Conservation (phyloP, 495 filamentous ascomycete species). For the Lophiostoma macrostomum region DNA sequence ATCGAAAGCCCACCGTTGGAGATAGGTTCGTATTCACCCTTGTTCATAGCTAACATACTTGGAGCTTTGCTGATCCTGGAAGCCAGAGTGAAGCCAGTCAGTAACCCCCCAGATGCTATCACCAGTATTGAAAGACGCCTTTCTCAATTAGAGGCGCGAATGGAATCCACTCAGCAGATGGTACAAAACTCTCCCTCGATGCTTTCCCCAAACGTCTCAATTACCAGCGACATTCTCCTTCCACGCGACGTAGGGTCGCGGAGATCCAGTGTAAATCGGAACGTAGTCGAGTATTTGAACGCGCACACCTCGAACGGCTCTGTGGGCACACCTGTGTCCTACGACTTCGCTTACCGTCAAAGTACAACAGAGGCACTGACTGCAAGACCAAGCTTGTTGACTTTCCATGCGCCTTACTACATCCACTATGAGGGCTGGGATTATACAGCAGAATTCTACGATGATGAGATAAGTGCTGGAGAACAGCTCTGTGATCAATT, state of each 20-base stretch:
- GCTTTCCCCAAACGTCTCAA: constrained; percentile 6
- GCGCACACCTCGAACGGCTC: not conserved
- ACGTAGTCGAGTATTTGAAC: not conserved
- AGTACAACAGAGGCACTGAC: constrained; percentile 27
- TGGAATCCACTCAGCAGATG: constrained; percentile 16
- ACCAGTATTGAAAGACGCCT: constrained; percentile 13
- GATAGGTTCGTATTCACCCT: constrained; percentile 17
- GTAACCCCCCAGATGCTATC: constrained; percentile 5
- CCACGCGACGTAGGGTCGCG: constrained; percentile 6
- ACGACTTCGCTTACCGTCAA: constrained; percentile 29
- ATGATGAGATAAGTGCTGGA: constrained; percentile 25
- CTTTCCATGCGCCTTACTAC: constrained; percentile 20
- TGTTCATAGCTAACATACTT: not conserved
- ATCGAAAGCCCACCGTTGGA: constrained; percentile 56
- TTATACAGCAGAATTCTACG: constrained; percentile 26
- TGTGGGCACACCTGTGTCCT: constrained; percentile 9
- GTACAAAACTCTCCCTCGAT: constrained; percentile 10
- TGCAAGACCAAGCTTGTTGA: constrained; percentile 19
- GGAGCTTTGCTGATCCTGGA: not conserved
- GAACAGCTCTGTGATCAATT: constrained; percentile 19
- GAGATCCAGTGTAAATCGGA: constrained; percentile 14
- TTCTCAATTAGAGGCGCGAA: constrained; percentile 15
- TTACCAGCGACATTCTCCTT: not conserved
- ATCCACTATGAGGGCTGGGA: constrained; percentile 29
- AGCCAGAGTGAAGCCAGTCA: constrained; percentile 11